Conservation (phyloP, 768 basidiomycete genomes). For the Kwoniella sp. region DNA sequence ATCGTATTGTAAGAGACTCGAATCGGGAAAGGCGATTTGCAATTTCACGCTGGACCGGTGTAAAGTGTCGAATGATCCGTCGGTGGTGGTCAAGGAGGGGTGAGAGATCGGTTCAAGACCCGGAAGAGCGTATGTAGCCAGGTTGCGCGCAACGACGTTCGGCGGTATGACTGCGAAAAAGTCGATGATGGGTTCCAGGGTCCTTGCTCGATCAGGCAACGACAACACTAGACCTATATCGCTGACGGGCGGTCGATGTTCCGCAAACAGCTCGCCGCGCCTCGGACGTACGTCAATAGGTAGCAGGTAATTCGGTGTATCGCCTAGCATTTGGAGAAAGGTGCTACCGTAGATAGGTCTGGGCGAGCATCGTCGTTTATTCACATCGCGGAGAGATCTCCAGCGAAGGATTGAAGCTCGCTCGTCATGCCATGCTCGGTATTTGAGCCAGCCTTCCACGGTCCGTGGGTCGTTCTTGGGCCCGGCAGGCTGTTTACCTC, state of each 20-base stretch:
- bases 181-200: constrained; percentile 64
- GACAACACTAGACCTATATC: constrained; percentile 65
- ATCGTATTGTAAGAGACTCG: constrained; percentile 86
- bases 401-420: constrained; percentile 65
- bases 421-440: constrained; percentile 61
- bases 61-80: constrained; percentile 66
- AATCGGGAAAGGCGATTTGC: constrained; percentile 91
- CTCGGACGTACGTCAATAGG: constrained; percentile 22
- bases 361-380: constrained; percentile 67
- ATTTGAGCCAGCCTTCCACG: constrained; percentile 69
- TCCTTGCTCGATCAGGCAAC: constrained; percentile 64
- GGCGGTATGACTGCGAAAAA: constrained; percentile 82
- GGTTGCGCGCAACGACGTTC: constrained; percentile 71
- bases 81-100: constrained; percentile 48
- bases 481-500: constrained; percentile 40
- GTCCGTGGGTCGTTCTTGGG: constrained; percentile 77
- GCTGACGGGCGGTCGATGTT: constrained; percentile 55
- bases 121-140: constrained; percentile 67
- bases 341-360: constrained; percentile 57
- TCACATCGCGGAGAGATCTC: constrained; percentile 73
- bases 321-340: constrained; percentile 49
- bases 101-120: constrained; percentile 55
- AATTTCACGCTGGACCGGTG: constrained; percentile 78
- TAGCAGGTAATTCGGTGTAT: constrained; percentile 54
- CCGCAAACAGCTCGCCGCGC: constrained; percentile 28